Conservation (phyloP, 306 rosid genomes). For the Parietaria judaica region DNA sequence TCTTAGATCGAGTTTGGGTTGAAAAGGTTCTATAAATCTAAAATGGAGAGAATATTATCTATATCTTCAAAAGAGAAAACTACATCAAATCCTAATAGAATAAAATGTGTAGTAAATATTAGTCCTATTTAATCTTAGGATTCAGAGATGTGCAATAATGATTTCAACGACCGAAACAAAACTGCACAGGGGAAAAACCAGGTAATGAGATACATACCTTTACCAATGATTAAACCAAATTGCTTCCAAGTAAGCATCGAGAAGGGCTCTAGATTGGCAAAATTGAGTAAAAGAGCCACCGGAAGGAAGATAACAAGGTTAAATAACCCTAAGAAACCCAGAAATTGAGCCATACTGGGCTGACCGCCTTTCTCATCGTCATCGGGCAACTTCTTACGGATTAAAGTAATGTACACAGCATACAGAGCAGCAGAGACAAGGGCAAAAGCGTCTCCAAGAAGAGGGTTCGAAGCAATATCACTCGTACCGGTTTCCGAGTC, state of each 20-base stretch:
- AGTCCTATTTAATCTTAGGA: no score
- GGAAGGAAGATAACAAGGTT: constrained; percentile 75
- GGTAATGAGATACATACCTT: constrained; percentile 49
- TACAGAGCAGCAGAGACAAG: constrained; percentile 72
- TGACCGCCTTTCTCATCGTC: constrained; percentile 65
- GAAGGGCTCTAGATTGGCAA: constrained; percentile 57
- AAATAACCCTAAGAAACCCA: constrained; percentile 84
- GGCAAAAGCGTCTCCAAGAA: constrained; percentile 80
- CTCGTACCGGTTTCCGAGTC: constrained; percentile 48
- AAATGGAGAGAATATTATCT: no score
- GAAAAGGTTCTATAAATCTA: no score
- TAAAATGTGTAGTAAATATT: no score
- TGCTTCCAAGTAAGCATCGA: constrained; percentile 63
- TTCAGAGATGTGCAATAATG: no score
- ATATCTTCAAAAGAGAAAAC: no score
- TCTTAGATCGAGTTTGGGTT: no score
- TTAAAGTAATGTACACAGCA: constrained; percentile 81
- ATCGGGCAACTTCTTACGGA: constrained; percentile 78
- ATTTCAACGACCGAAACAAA: constrained; percentile 3
- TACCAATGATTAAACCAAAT: constrained; percentile 70
- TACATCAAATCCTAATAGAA: no score
- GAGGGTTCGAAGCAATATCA: constrained; percentile 65
- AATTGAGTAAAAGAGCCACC: constrained; percentile 51
- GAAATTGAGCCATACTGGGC: constrained; percentile 92
- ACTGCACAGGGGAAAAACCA: not conserved